These are phyloP conservation scores for Aureobasidium lini DNA, from an alignment of 2,329 filamentous ascomycete species.

Conservation along the genomic window DNA sequence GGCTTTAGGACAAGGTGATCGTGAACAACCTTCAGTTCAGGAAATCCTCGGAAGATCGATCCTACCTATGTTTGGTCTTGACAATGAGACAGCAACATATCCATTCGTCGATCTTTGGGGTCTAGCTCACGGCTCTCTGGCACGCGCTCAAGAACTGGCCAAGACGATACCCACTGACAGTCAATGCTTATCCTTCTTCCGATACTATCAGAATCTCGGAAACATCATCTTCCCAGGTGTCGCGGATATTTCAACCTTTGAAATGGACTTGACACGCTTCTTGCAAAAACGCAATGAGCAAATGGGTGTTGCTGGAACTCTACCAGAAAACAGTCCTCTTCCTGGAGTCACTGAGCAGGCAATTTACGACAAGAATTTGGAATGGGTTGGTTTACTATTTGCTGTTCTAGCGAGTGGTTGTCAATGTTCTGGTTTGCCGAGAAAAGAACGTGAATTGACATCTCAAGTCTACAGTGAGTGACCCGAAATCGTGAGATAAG, in stretches of 20 bases:
- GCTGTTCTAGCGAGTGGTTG: constrained; percentile 56
- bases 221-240: constrained; percentile 55
- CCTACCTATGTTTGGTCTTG: constrained; percentile 54
- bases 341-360: constrained; percentile 43
- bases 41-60: constrained; percentile 55
- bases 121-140: constrained; percentile 49
- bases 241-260: constrained; percentile 48
- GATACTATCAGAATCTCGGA: constrained; percentile 50
- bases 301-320: constrained; percentile 20
- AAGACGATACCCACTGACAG: constrained; percentile 52
- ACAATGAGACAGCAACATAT: constrained; percentile 58
- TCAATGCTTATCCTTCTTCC: constrained; percentile 52
- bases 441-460: constrained; percentile 54
- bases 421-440: constrained; percentile 50
- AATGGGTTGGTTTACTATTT: constrained; percentile 54
- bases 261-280: constrained; percentile 47
- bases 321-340: constrained; percentile 24
- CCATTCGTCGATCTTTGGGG: constrained; percentile 60
- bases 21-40: constrained; percentile 46
- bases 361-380: constrained; percentile 51
- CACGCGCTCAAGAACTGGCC: constrained; percentile 51
- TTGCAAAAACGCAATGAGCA: constrained; percentile 43
- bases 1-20: constrained; percentile 37
- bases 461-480: constrained; percentile 54
- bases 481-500: not conserved